Percentiles rank a stretch among this genome's conserved stretches.
phyloP scores from a whole-genome alignment of 148 eudicot genomes.

The Spergularia marina region DNA sequence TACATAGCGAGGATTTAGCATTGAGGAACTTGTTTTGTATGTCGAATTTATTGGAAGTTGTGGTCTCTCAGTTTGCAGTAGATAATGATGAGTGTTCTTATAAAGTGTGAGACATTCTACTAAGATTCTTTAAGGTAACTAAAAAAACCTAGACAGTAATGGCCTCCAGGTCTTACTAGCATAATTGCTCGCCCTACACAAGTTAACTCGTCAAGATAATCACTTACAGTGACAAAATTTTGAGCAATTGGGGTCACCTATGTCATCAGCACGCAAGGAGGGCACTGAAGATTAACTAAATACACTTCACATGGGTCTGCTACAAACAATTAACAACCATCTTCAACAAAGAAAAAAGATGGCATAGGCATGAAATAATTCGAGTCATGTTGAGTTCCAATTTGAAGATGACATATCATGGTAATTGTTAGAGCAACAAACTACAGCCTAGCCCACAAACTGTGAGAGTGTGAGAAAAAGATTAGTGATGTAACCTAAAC shows the following conservation, averaged over 20 bases:
- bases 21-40: too few relatives aligned
- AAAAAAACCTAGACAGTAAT: background rate
- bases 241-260: background rate
- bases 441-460: background rate
- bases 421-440: conserved; percentile 1
- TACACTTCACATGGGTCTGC: conserved; percentile 6
- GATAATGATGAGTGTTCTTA: background rate
- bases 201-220: background rate
- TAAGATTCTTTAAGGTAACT: background rate
- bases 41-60: background rate
- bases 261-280: background rate
- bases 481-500: background rate
- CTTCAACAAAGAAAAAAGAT: conserved; percentile 2
- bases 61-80: background rate
- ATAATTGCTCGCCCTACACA: background rate
- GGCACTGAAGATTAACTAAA: background rate
- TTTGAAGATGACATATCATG: background rate
- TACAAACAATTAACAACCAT: background rate
- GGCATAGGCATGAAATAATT: background rate
- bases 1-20: background rate
- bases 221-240: background rate
- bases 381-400: conserved; percentile 2
- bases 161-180: background rate
- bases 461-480: background rate
- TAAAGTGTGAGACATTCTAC: background rate